Conservation (phyloP, 2,329 filamentous ascomycete genomes). For the Arthroderma sp. region DNA sequence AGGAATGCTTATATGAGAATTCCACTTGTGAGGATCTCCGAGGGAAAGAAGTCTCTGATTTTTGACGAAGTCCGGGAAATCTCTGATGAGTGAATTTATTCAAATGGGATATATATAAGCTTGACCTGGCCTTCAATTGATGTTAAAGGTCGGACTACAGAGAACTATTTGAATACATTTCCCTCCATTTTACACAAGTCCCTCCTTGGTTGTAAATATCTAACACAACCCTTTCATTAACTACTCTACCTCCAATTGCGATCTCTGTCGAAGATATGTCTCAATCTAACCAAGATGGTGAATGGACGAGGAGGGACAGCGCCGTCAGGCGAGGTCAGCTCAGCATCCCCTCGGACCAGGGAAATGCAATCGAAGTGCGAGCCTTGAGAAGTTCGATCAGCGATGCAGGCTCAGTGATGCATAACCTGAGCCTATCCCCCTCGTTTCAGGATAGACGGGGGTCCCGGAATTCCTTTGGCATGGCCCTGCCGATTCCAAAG, state of each 20-base stretch:
- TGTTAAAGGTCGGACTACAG: neutral
- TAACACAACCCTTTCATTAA: neutral
- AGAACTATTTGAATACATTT: neutral
- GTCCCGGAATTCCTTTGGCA: conserved; percentile 65
- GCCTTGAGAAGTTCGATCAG: conserved; percentile 56
- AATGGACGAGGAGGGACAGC: conserved; percentile 8
- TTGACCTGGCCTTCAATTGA: neutral
- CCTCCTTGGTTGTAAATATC: neutral
- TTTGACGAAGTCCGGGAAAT: neutral
- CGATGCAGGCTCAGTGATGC: conserved; percentile 58
- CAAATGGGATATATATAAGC: neutral
- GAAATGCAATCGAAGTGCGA: conserved; percentile 55
- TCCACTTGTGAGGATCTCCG: conserved; percentile 1
- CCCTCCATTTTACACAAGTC: neutral
- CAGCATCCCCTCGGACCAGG: conserved; percentile 34
- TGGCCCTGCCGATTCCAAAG: conserved; percentile 59
- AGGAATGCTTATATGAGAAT: neutral
- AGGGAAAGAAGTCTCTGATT: neutral
- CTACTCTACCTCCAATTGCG: neutral
- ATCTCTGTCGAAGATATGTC: neutral
- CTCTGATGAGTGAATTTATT: neutral
- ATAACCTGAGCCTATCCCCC: conserved; percentile 55
- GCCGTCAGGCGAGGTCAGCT: conserved; percentile 16
- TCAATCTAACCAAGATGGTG: conserved; percentile 6
- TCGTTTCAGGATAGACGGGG: conserved; percentile 56